These are phyloP conservation scores for Talaromyces sp. DNA, from an alignment of 2,329 filamentous ascomycete species.

Conservation along the genomic window DNA sequence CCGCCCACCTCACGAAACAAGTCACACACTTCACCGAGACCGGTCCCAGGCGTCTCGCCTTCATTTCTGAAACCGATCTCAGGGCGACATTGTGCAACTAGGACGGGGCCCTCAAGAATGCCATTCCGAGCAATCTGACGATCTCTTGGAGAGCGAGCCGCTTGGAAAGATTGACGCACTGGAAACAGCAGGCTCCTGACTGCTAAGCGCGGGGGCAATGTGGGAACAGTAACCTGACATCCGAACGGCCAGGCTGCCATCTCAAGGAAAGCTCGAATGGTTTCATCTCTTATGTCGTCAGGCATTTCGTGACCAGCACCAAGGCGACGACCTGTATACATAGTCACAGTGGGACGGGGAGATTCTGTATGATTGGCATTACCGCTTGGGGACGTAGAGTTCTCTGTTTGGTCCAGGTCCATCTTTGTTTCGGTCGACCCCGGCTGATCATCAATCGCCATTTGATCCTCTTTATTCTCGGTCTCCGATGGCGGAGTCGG, in stretches of 20 bases:
- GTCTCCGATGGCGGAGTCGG: slow-evolving; percentile 20
- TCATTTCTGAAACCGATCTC: slow-evolving; percentile 56
- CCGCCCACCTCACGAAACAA: slow-evolving; percentile 60
- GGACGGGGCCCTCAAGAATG: slow-evolving; percentile 60
- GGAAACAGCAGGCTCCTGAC: slow-evolving; percentile 58
- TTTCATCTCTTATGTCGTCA: slow-evolving; percentile 58
- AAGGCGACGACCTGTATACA: slow-evolving; percentile 63
- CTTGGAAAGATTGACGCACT: slow-evolving; percentile 58
- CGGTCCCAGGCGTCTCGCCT: slow-evolving; percentile 31
- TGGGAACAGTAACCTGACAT: slow-evolving; percentile 53
- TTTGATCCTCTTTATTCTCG: slow-evolving; percentile 21
- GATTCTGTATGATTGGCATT: neutral
- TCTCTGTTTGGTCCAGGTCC: slow-evolving; percentile 27
- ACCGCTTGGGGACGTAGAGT: neutral
- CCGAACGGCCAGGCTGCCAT: slow-evolving; percentile 61
- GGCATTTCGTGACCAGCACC: slow-evolving; percentile 62
- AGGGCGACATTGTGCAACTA: slow-evolving; percentile 58
- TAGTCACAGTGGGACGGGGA: slow-evolving; percentile 22
- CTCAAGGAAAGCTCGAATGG: slow-evolving; percentile 60
- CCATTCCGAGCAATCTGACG: slow-evolving; percentile 56
- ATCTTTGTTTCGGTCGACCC: slow-evolving; percentile 22
- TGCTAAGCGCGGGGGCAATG: slow-evolving; percentile 51
- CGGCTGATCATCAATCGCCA: slow-evolving; percentile 25
- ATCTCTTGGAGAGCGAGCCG: slow-evolving; percentile 58
- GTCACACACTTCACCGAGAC: slow-evolving; percentile 52